Percentiles rank a stretch among this genome's conserved stretches.
Evolutionary conservation across 2,329 filamentous ascomycete species (phyloP).

Genomic region (Oidium heveae): DNA sequence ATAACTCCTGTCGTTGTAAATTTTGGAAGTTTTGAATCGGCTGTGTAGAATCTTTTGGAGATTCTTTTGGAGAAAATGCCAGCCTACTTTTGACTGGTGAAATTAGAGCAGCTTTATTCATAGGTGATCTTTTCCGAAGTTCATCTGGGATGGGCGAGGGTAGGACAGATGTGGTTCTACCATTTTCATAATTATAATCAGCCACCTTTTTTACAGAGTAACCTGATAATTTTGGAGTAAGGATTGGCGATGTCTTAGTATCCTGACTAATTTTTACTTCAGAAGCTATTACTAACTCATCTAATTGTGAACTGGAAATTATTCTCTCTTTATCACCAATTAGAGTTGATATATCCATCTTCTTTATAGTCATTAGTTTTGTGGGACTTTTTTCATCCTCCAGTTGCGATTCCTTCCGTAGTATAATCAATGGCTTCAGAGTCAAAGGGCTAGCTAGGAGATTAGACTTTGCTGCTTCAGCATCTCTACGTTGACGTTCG

Average conservation of each 20-base stretch:
- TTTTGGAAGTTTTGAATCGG: neutral
- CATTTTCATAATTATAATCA: constrained; percentile 5
- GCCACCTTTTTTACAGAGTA: no score
- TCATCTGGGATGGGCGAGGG: constrained; percentile 12
- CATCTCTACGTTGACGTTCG: constrained; percentile 12
- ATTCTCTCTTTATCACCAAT: constrained; percentile 4
- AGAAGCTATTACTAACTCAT: constrained; percentile 1
- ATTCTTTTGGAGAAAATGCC: no score
- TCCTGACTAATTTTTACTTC: neutral
- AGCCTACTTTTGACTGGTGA: neutral
- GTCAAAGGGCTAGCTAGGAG: constrained; percentile 8
- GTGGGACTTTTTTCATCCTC: no score
- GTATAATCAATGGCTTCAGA: constrained; percentile 2
- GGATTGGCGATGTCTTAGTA: no score
- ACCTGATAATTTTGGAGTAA: no score
- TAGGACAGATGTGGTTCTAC: constrained; percentile 12
- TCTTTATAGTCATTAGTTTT: neutral
- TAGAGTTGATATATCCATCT: neutral
- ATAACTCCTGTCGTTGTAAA: neutral
- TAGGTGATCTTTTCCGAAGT: constrained; percentile 12
- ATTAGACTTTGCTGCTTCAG: constrained; percentile 6
- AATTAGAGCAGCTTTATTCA: neutral
- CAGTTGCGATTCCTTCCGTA: no score
- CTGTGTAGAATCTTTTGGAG: no score
- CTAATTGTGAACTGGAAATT: constrained; percentile 8